Conservation (phyloP, 345 rosid species). For the Excoecaria cochinchinensis region DNA sequence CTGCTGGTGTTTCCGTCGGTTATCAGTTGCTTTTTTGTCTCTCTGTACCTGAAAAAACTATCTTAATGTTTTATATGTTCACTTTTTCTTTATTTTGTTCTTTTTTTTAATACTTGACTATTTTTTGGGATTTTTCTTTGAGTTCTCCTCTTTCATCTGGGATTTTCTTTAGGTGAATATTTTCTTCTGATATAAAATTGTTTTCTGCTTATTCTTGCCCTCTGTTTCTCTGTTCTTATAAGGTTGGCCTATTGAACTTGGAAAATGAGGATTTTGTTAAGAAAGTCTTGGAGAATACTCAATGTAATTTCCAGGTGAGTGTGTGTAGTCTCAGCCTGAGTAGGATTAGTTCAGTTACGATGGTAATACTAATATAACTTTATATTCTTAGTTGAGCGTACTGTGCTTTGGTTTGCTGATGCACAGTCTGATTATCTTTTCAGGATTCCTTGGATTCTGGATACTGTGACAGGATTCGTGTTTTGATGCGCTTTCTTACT, state of each 20-base stretch:
- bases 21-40: neutral
- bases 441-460: conserved; percentile 79
- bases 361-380: neutral
- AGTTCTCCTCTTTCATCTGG: neutral
- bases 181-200: neutral
- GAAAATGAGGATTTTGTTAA: conserved; percentile 85
- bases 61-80: neutral
- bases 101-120: neutral
- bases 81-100: neutral
- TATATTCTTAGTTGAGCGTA: neutral
- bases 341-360: neutral
- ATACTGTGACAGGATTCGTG: conserved; percentile 71
- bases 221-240: neutral
- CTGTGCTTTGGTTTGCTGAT: neutral
- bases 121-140: neutral
- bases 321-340: conserved; percentile 32
- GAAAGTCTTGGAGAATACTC: conserved; percentile 53
- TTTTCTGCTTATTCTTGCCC: neutral
- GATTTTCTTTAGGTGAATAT: neutral
- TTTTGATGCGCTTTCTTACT: conserved; percentile 80
- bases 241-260: conserved; percentile 91
- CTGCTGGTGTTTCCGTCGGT: neutral
- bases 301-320: conserved; percentile 70
- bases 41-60: neutral
- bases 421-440: conserved; percentile 14